phyloP scores from a whole-genome alignment of 805 yeast genomes.

The Sugiyamaella americana region DNA sequence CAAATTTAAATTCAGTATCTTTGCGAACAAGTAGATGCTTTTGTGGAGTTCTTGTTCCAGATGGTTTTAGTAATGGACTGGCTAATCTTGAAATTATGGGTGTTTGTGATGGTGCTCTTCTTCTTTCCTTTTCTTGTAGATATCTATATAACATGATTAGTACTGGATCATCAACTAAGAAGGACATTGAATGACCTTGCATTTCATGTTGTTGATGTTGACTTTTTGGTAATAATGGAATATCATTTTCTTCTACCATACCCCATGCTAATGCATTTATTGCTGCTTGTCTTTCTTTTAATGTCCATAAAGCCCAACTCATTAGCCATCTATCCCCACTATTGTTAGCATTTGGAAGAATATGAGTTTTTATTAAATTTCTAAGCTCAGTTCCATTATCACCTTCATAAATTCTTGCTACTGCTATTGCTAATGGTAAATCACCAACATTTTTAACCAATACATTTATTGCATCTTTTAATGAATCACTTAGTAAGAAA shows the following conservation, averaged over 20 bases:
- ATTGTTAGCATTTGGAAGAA: constrained; percentile 52
- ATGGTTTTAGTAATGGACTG: constrained; percentile 34
- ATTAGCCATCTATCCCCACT: constrained; percentile 75
- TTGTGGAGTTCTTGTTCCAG: neutral
- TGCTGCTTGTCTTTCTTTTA: constrained; percentile 44
- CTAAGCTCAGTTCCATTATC: constrained; percentile 50
- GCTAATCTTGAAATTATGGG: neutral
- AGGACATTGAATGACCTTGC: constrained; percentile 20
- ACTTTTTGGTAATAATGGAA: neutral
- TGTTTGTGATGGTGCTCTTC: neutral
- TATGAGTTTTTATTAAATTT: constrained; percentile 41
- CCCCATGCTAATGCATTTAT: constrained; percentile 53
- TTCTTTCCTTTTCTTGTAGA: constrained; percentile 42
- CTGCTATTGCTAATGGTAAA: constrained; percentile 66
- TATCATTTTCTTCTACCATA: neutral
- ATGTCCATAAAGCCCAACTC: constrained; percentile 74
- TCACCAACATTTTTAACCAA: constrained; percentile 63
- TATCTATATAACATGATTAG: constrained; percentile 58
- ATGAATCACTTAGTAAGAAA: constrained; percentile 69
- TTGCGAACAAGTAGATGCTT: neutral
- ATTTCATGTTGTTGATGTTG: neutral
- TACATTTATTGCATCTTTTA: constrained; percentile 73
- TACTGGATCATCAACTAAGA: constrained; percentile 75
- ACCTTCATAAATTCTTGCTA: constrained; percentile 70
- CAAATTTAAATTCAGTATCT: constrained; percentile 50